Base-by-base conservation (phyloP, 1,139 yeast species). In the Taphrina wiesneri region DNA sequence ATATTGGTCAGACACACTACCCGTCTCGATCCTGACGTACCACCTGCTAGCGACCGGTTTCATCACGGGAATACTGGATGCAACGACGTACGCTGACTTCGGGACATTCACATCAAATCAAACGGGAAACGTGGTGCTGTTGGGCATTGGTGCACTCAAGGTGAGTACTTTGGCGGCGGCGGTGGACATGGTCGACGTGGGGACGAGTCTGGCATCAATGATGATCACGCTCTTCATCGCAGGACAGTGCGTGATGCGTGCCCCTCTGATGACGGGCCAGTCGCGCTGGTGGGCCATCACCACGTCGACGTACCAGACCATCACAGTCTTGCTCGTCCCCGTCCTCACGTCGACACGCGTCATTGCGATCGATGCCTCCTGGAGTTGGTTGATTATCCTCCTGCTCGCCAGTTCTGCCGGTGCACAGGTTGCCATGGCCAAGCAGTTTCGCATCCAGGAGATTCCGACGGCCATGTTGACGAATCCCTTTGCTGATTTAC, bases 51-150 rank as follows among this genome's bases (percentile, higher is more conserved):
- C 59, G 49, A 61, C 59, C 32, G 65, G 65, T 52, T 61, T 61
- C 52, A 61, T 61, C 32, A 61, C 57, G 26, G 65, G 59, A 30
- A 21, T 61, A 7, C 21, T 61, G 25, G 59, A 61, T 34, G 63
- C 63, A 15, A 59, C 63, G n/a, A 49, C 63, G 53, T 59, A 46
- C 34, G 63, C 53, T 19, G 63, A 46, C 15, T 59, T 32, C 34
- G 63, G 63, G 45, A 59, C 63, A 5, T 59, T 59, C 25, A 47
- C 63, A 32, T 59, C 63, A 26, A 59, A 59, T 25, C 63, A 59
- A 28, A 59, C 63, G 32, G 63, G 63, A 15, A 59, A 59, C 30
- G 47, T 56, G 15, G 63, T 59, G 17, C 26, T 59, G 21, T 30
- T 59, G 19, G 63, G 63, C 3, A 46, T 59, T 19, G 47, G 52